Evolutionary conservation across 768 basidiomycete species (phyloP).

Genomic region (Xerocomus brunneocitrinus): DNA sequence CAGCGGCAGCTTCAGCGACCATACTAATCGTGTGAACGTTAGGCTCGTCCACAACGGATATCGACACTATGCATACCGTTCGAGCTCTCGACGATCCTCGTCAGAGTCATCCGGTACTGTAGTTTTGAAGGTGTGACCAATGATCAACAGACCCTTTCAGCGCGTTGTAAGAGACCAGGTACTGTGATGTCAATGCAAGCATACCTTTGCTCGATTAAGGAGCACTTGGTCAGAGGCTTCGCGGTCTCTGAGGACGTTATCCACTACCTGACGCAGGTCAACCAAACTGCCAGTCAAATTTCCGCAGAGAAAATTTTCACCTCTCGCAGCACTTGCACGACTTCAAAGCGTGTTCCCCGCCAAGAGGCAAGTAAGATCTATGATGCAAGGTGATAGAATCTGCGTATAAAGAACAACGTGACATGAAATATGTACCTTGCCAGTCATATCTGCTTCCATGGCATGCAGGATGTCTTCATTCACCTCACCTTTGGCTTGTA

Average conservation of each 20-base stretch:
- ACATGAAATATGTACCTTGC: constrained; percentile 54
- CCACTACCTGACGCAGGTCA: constrained; percentile 51
- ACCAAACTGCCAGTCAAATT: constrained; percentile 4
- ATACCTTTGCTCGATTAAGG: constrained; percentile 80
- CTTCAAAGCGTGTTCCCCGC: constrained; percentile 95
- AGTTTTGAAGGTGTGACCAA: constrained; percentile 86
- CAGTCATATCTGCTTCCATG: constrained; percentile 89
- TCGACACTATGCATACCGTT: constrained; percentile 54
- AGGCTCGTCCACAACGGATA: background rate
- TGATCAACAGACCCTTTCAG: constrained; percentile 73
- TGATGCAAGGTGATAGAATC: background rate
- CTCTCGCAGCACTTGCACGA: constrained; percentile 83
- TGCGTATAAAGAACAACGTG: background rate
- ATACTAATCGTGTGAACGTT: constrained; percentile 44
- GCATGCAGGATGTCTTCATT: constrained; percentile 81
- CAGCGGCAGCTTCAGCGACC: constrained; percentile 80
- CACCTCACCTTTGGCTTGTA: constrained; percentile 85
- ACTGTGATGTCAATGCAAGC: constrained; percentile 4
- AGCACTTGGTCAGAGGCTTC: constrained; percentile 66
- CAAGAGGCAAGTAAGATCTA: constrained; percentile 95
- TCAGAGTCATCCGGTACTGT: constrained; percentile 86
- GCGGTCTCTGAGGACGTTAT: constrained; percentile 80
- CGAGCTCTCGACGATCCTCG: constrained; percentile 90
- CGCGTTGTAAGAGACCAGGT: background rate
- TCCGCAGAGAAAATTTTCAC: constrained; percentile 22